phyloP scores from a whole-genome alignment of 805 yeast genomes.

The Yamadazyma sp. region DNA sequence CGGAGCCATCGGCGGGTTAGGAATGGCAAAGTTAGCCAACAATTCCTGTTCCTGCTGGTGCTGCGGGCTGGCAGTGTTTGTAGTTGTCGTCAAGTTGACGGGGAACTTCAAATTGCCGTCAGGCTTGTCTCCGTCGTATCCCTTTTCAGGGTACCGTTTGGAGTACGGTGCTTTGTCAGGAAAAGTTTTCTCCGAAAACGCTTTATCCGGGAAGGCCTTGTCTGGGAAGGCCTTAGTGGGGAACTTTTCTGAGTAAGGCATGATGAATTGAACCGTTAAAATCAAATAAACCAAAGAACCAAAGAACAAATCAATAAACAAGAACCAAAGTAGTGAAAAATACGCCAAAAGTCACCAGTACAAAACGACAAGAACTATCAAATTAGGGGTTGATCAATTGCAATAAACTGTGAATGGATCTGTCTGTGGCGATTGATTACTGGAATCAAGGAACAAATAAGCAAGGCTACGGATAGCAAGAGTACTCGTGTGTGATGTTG shows the following conservation, averaged over 20 bases:
- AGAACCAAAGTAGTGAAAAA: background rate
- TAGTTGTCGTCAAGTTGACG: constrained; percentile 10
- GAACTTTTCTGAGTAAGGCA: background rate
- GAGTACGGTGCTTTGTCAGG: no score
- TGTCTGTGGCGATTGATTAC: no score
- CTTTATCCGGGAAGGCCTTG: background rate
- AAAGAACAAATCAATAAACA: background rate
- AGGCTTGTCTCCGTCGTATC: background rate
- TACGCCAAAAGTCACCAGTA: background rate
- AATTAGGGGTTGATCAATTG: background rate
- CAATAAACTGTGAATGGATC: no score
- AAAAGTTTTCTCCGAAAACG: no score
- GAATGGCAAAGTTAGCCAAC: constrained; percentile 38
- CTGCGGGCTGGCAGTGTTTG: constrained; percentile 37
- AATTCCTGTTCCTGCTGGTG: constrained; percentile 46
- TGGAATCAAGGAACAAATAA: no score
- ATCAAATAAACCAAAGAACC: no score
- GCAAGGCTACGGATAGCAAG: no score
- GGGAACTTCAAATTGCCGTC: constrained; percentile 7
- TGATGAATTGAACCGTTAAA: background rate
- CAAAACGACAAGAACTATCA: background rate
- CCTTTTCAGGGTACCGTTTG: constrained; percentile 2
- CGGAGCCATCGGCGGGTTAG: constrained; percentile 36
- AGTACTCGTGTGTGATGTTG: no score
- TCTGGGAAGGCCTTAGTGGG: background rate